These are phyloP conservation scores for Neoascochyta sp. DNA, from an alignment of 2,329 filamentous ascomycete species.

Conservation along the genomic window DNA sequence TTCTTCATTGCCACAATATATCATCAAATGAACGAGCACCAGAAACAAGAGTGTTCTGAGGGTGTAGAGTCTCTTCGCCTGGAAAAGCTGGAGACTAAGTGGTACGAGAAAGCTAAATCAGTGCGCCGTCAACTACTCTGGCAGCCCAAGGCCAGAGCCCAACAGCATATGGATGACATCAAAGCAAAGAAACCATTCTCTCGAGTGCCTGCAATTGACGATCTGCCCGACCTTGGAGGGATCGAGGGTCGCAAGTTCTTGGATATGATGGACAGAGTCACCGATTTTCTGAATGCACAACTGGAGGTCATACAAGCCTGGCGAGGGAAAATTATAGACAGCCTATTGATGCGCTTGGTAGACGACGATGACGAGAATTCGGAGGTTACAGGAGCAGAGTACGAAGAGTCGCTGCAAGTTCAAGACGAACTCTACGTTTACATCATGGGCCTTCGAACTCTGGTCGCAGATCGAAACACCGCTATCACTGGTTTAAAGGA, in stretches of 20 bases:
- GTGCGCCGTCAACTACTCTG: slow-evolving; percentile 75
- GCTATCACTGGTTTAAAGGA: slow-evolving; percentile 76
- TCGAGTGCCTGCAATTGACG: slow-evolving; percentile 43
- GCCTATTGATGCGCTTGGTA: slow-evolving; percentile 71
- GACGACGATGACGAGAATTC: slow-evolving; percentile 74
- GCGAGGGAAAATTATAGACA: slow-evolving; percentile 68
- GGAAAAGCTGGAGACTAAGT: slow-evolving; percentile 66
- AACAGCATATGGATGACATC: slow-evolving; percentile 60
- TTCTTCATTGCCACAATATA: slow-evolving; percentile 84
- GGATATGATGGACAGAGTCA: slow-evolving; percentile 63
- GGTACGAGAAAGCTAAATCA: slow-evolving; percentile 73
- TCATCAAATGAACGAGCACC: slow-evolving; percentile 76
- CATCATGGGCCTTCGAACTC: slow-evolving; percentile 70
- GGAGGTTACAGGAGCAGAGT: slow-evolving; percentile 84
- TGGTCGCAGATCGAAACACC: slow-evolving; percentile 74
- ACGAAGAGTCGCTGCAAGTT: slow-evolving; percentile 77
- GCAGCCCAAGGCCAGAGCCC: slow-evolving; percentile 56
- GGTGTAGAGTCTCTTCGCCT: slow-evolving; percentile 64
- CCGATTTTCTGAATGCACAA: slow-evolving; percentile 66
- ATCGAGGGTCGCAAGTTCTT: slow-evolving; percentile 68
- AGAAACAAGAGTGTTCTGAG: slow-evolving; percentile 57
- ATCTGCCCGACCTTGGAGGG: slow-evolving; percentile 59
- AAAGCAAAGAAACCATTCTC: slow-evolving; percentile 16
- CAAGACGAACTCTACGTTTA: slow-evolving; percentile 90
- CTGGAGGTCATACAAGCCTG: slow-evolving; percentile 67